Evolutionary conservation across 2,329 filamentous ascomycete genomes (phyloP), one percentile per base, ranked within the genome.

Genomic region (Amauroascus verrucosus): DNA sequence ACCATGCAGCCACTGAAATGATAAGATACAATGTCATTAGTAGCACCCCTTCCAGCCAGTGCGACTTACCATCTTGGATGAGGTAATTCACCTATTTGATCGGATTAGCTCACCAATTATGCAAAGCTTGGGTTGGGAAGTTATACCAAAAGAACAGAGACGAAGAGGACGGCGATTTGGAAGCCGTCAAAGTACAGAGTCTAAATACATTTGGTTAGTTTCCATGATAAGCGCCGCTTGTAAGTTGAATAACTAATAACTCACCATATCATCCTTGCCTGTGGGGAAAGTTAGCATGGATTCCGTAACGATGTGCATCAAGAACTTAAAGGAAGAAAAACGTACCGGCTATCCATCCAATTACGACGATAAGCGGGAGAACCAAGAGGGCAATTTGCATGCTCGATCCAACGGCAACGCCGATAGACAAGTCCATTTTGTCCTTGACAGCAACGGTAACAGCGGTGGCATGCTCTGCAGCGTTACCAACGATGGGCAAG

Each of bases 171-270:
- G 1, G 76, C 85, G 13, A 95, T 83, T 71, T 95, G 88, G 74
- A 96, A 96, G 0, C 83, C 83, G 64, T 94, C 88, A 65, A 95
- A 93, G 66, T 84, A 84, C 4, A 95, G 77, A 18, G 83, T 87
- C 68, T 70, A 28, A 1, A 48, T 4, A 18, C 22, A n/a, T 48
- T 18, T n/a, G 11, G 30, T 35, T 26, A 38, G 14, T 13, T 38
- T 26, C 6, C 2, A 14, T 6, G 28, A 13, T 26, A 6, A 16
- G 2, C 38, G 20, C 14, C 8, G 8, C 32, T n/a, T 24, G 11
- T 26, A 4, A 43, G 18, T 5, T 18, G 37, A 26, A n/a, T n/a
- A n/a, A n/a, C n/a, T n/a, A 20, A 20, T 16, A 20, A 30, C 26
- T 38, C 63, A 70, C 67, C 87, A 85, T 83, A 35, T 75, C 70